Evolutionary conservation across 176 grass and related monocot species (phyloP), one percentile per base, ranked within the genome.

Genomic region (Oryza brachyantha): DNA sequence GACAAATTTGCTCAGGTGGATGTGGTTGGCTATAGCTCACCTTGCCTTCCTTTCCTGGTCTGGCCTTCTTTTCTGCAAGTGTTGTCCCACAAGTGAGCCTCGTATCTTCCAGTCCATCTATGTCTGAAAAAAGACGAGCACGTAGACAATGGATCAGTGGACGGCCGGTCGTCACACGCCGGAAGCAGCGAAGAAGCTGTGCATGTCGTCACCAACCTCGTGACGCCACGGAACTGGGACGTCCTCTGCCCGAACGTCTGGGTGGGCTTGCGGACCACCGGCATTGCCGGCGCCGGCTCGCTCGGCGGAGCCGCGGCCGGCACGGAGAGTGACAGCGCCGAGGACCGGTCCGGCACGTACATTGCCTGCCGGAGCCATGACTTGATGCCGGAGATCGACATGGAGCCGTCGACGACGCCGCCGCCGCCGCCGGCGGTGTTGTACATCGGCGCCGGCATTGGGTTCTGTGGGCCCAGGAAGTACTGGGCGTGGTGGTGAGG

Each of bases 51-150:
- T 83, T 97, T 97, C 81, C 94, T 97, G 29, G 91, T 97, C 50
- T 97, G 94, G 10, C 94, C 94, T 86, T 97, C 94, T 75, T 90
- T 97, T 82, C 88, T 89, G 73, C 94, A 91, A 40, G 83, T 97
- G 83, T 97, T 97, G 66, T 97, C 94, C 94, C 94, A 97, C 45
- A 97, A 43, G 80, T 97, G 94, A 13, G 94, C 94, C 86, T 97
- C 94, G 31, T 91, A 97, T 79, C 94, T 89, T 68, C 94, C 94
- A 0, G 94, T 97, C 94, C 94, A 97, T 35, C 94, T 81, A 69
- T 97, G 94, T 82, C 94, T 97, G 66, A 21, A 74, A 45, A 43
- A 66, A 10, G 43, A 50, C 73, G 0, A 36, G 1, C 4, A 27
- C 10, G 70, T 22, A 2, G 43, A 4, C 34, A 50, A 50, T 29